Conservation (phyloP, 169 alveolate genomes). For the Plasmodium fragile region DNA sequence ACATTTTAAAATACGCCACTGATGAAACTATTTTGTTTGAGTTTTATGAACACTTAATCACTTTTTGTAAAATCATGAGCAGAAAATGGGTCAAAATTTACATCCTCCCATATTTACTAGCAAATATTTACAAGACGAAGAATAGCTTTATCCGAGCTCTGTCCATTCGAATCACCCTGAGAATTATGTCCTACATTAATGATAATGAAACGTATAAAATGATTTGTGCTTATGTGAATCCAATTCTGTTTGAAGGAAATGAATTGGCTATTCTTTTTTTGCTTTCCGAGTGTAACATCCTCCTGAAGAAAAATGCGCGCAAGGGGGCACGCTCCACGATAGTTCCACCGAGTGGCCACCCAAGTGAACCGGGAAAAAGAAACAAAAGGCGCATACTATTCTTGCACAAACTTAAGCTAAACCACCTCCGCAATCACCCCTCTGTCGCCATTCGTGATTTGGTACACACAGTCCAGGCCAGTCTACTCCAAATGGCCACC, state of each 20-base stretch:
- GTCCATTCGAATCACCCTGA: slow-evolving; percentile 4
- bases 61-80: slow-evolving; percentile 50
- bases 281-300: slow-evolving; percentile 18
- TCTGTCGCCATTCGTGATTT: slow-evolving; percentile 7
- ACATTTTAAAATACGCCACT: neutral
- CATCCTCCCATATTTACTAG: slow-evolving; percentile 32
- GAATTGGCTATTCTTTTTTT: slow-evolving; percentile 12
- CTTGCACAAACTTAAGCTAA: slow-evolving; percentile 3
- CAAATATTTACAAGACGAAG: slow-evolving; percentile 22
- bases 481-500: neutral
- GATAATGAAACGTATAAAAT: slow-evolving; percentile 12
- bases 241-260: slow-evolving; percentile 1
- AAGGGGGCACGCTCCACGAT: neutral
- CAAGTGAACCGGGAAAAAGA: neutral
- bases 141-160: slow-evolving; percentile 20
- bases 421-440: slow-evolving; percentile 30
- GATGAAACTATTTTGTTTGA: slow-evolving; percentile 16
- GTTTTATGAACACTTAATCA: slow-evolving; percentile 20
- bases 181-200: slow-evolving; percentile 40
- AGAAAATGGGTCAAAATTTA: slow-evolving; percentile 56
- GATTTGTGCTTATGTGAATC: slow-evolving; percentile 19
- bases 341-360: neutral
- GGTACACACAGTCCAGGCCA: slow-evolving; percentile 2
- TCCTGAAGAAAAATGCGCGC: neutral
- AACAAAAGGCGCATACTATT: slow-evolving; percentile 8